Evolutionary conservation across 1,284 basidiomycete species (phyloP), one percentile per base, ranked within the genome.

Genomic region (Cutaneotrichosporon dermatis): DNA sequence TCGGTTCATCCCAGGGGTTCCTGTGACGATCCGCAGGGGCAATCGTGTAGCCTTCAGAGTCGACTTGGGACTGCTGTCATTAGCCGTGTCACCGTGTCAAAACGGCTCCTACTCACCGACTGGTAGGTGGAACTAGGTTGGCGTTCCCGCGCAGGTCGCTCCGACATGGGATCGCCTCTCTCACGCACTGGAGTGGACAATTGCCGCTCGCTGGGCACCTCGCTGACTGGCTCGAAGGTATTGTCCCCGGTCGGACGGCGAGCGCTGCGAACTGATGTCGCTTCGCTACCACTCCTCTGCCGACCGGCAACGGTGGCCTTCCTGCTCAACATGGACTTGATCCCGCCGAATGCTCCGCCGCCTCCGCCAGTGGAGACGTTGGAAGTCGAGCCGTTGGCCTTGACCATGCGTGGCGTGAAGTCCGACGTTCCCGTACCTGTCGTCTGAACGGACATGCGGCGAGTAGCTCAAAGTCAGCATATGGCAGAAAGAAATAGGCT

Each of bases 31-130:
- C 79, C 1, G 78, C 71, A 1, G 82, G 82, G 12, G 82, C 80
- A 9, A 83, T 78, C 9, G 80, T 80, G 75, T 76, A 83, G 6
- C 82, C 82, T 52, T 83, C 81, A 0, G 72, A 69, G 53, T 83
- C 82, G 12, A 83, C 79, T 0, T 60, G 65, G 16, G 73, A 69
- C 1, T 67, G 53, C 64, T 69, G 51, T 6, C 13, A 10, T 49
- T 49, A 13, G 44, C 49, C 48, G 52, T 43, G 10, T 16, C n/a
- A 36, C 33, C 36, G 15, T 39, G 10, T 25, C 9, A 11, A 13
- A 11, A 25, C 25, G 25, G 25, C 25, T 25, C 25, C 12, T 4
- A 41, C 15, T 34, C 25, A 45, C 53, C 46, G 46, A 34, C 34
- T 25, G 5, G n/a, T 12, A 35, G 11, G 33, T 49, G 5, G 13